Conservation (phyloP, 2,329 filamentous ascomycete species). For the Cercospora nicotianae region DNA sequence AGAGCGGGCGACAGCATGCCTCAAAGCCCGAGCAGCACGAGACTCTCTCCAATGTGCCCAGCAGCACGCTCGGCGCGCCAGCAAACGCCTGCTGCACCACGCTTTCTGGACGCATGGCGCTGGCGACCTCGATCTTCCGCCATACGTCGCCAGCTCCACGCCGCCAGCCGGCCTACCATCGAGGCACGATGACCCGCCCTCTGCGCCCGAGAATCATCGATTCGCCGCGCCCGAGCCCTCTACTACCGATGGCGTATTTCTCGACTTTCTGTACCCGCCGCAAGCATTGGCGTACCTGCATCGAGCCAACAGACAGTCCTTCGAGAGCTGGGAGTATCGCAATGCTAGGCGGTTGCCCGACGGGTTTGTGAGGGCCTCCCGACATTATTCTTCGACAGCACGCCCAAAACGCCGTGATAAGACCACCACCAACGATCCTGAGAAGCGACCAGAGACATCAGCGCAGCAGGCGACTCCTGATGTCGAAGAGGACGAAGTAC, state of each 20-base stretch:
- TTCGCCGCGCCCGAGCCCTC: not conserved
- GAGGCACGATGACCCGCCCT: slow-evolving; percentile 15
- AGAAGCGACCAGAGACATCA: not conserved
- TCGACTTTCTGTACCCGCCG: slow-evolving; percentile 52
- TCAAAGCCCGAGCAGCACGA: slow-evolving; percentile 55
- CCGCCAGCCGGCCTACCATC: slow-evolving; percentile 16
- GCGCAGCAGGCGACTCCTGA: not conserved
- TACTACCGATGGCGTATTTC: slow-evolving; percentile 31
- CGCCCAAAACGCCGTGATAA: not conserved
- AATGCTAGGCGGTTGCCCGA: slow-evolving; percentile 31
- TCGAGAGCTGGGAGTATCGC: slow-evolving; percentile 33
- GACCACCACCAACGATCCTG: not conserved
- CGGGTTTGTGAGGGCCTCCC: slow-evolving; percentile 31
- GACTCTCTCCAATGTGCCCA: slow-evolving; percentile 48
- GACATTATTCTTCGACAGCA: slow-evolving; percentile 32
- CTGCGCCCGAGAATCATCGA: not conserved
- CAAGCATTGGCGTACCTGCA: slow-evolving; percentile 45
- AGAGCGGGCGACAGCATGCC: slow-evolving; percentile 60
- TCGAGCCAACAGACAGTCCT: slow-evolving; percentile 20
- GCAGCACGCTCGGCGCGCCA: slow-evolving; percentile 39
- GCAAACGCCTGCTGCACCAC: slow-evolving; percentile 54
- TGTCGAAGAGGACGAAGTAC: not conserved
- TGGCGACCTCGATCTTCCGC: slow-evolving; percentile 46
- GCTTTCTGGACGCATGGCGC: slow-evolving; percentile 59
- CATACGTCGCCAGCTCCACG: slow-evolving; percentile 20